Evolutionary conservation across 495 filamentous ascomycete species (phyloP).

Genomic region (Staphylotrichum tortipilum): DNA sequence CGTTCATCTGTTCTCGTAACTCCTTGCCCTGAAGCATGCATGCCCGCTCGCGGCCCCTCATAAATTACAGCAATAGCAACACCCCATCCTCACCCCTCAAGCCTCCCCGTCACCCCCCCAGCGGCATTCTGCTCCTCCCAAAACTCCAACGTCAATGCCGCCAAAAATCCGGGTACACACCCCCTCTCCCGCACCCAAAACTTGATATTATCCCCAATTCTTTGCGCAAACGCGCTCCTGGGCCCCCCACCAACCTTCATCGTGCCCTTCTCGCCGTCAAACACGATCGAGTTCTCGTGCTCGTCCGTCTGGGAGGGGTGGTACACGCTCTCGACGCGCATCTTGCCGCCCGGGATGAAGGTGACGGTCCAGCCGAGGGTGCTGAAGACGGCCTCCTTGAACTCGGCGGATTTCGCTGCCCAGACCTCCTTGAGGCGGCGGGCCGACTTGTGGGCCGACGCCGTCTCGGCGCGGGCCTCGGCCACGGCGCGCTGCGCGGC

Average conservation of each 20-base stretch:
- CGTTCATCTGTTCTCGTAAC: no score
- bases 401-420: conserved; percentile 77
- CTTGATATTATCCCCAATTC: conserved; percentile 72
- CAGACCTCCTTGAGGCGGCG: conserved; percentile 84
- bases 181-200: conserved; percentile 92
- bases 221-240: conserved; percentile 71
- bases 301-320: conserved; percentile 58
- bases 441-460: conserved; percentile 75
- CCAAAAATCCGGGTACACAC: conserved; percentile 86
- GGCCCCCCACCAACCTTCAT: conserved; percentile 96
- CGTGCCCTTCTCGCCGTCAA: conserved; percentile 90
- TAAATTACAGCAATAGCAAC: no score
- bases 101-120: conserved; percentile 17
- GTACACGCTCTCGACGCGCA: conserved; percentile 73
- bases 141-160: conserved; percentile 82
- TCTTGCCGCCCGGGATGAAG: conserved; percentile 88
- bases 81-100: background rate
- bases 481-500: conserved; percentile 61
- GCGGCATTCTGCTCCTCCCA: conserved; percentile 77
- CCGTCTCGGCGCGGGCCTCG: conserved; percentile 62
- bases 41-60: no score
- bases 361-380: conserved; percentile 88
- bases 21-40: no score
- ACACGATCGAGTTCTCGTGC: conserved; percentile 84
- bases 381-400: conserved; percentile 83